Evolutionary conservation across 2,329 filamentous ascomycete species (phyloP).

Genomic region (Diaporthe citrichinensis): DNA sequence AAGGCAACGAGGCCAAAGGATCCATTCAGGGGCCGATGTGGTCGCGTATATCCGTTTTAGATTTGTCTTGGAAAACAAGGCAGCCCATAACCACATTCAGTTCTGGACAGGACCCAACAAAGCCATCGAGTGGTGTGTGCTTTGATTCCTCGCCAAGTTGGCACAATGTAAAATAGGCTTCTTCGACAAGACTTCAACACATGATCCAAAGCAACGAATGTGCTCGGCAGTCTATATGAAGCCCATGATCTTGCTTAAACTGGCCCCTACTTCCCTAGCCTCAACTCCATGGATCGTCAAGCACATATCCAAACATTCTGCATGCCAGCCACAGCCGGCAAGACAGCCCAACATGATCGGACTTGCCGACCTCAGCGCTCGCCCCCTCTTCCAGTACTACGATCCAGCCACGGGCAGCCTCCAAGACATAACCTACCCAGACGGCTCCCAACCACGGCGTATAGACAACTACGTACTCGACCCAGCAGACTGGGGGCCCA

Average conservation of each 20-base stretch:
- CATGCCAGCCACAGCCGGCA: background rate
- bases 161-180: background rate
- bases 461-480: slow-evolving; percentile 30
- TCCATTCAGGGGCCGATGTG: background rate
- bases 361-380: slow-evolving; percentile 11
- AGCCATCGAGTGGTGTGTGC: background rate
- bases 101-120: background rate
- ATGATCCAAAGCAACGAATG: no score
- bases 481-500: slow-evolving; percentile 5
- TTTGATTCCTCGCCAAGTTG: background rate
- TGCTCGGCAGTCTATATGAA: background rate
- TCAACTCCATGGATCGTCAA: accelerated
- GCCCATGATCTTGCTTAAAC: background rate
- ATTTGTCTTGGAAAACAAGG: background rate
- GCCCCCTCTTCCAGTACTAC: slow-evolving; percentile 25
- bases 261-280: background rate
- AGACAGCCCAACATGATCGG: background rate
- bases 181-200: background rate
- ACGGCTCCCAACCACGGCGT: background rate
- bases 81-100: background rate
- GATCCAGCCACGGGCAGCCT: slow-evolving; percentile 10
- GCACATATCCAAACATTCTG: background rate
- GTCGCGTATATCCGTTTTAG: no score
- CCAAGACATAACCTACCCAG: slow-evolving; percentile 14
- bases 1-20: background rate